phyloP scores from a whole-genome alignment of 441 rosid species.

The Erodium chrysanthum region DNA sequence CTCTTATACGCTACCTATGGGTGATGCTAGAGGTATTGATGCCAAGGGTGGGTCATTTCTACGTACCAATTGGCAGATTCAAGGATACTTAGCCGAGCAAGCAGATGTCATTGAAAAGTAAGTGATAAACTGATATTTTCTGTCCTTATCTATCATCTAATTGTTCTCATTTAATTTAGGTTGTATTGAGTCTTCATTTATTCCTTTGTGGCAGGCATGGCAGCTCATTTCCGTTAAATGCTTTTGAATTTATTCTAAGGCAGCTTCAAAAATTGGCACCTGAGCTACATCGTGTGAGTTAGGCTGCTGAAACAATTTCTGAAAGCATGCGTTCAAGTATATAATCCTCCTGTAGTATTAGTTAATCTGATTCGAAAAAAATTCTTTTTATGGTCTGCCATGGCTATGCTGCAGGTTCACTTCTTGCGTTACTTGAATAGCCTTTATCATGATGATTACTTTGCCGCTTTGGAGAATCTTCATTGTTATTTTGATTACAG shows the following conservation, averaged over 20 bases:
- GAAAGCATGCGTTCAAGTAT: background rate
- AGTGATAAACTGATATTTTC: conserved; percentile 17
- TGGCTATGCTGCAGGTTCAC: conserved; percentile 57
- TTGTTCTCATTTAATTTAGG: conserved; percentile 1
- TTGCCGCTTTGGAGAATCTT: conserved; percentile 84
- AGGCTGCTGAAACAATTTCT: conserved; percentile 12
- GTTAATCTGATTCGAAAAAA: background rate
- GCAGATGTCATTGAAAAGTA: conserved; percentile 83
- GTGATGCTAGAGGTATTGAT: conserved; percentile 34
- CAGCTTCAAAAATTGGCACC: conserved; percentile 82
- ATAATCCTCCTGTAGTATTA: background rate
- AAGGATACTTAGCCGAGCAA: conserved; percentile 79
- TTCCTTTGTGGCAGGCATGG: conserved; percentile 50
- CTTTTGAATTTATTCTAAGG: conserved; percentile 53
- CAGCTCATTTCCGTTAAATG: conserved; percentile 52
- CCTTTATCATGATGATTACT: conserved; percentile 78
- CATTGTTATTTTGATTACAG: conserved; percentile 90
- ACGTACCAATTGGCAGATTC: conserved; percentile 71
- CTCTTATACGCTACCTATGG: conserved; percentile 28
- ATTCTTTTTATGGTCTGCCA: conserved; percentile 9
- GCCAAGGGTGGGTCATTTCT: conserved; percentile 46
- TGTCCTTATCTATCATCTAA: conserved; percentile 13
- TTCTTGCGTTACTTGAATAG: conserved; percentile 80
- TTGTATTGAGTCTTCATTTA: background rate
- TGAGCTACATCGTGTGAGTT: conserved; percentile 83